Conservation (phyloP, 306 rosid species). For the Acmispon strigosus region DNA sequence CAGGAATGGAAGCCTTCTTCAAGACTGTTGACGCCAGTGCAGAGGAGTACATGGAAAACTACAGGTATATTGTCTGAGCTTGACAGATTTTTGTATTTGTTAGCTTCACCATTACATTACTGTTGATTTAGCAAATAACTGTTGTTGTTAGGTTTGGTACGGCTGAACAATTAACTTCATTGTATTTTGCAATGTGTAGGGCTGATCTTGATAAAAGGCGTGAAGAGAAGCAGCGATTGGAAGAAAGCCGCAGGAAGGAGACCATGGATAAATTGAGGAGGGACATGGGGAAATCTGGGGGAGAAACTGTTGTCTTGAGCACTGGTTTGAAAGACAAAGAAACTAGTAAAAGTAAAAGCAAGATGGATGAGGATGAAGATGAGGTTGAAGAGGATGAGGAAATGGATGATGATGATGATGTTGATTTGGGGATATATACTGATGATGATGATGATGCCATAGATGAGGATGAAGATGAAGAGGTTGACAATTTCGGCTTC, state of each 20-base stretch:
- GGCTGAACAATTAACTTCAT: not conserved
- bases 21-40: conserved; percentile 62
- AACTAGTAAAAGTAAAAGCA: conserved; percentile 33
- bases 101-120: not conserved
- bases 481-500: conserved; percentile 41
- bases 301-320: conserved; percentile 64
- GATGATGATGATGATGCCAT: conserved; percentile 52
- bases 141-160: not conserved
- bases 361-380: conserved; percentile 44
- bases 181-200: conserved; percentile 30
- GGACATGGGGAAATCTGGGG: conserved; percentile 64
- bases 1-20: conserved; percentile 73
- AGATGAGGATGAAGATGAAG: conserved; percentile 56
- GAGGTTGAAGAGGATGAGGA: conserved; percentile 25
- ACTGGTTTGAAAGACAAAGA: conserved; percentile 57
- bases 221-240: conserved; percentile 63
- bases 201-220: conserved; percentile 71
- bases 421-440: conserved; percentile 28
- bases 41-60: conserved; percentile 72
- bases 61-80: conserved; percentile 43
- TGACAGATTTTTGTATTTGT: not conserved
- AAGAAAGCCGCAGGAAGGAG: conserved; percentile 60
- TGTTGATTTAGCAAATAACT: not conserved
- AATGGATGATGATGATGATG: conserved; percentile 31
- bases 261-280: conserved; percentile 65